Evolutionary conservation across 139 green algal species (phyloP).

Genomic region (Desmodesmus armatus): DNA sequence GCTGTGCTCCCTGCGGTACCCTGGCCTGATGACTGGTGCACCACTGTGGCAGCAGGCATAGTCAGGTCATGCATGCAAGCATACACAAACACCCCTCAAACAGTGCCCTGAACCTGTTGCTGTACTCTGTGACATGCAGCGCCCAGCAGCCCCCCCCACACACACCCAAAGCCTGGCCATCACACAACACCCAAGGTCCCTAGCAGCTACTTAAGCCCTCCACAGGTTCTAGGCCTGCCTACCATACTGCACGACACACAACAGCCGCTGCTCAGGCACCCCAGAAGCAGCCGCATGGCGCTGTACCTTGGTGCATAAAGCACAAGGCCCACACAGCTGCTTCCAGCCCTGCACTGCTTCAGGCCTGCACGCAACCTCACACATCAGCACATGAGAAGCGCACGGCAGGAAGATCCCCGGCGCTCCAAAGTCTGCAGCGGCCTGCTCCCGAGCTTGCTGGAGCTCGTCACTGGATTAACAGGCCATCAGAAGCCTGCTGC

Average conservation of each 20-base stretch:
- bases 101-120: too few species aligned
- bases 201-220: too few species aligned
- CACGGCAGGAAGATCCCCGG: neutral
- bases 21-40: too few species aligned
- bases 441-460: neutral
- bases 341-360: neutral
- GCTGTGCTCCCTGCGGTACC: too few species aligned
- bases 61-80: too few species aligned
- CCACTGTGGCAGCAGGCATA: too few species aligned
- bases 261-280: neutral
- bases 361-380: neutral
- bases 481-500: neutral
- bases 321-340: neutral
- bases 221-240: too few species aligned
- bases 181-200: too few species aligned
- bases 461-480: neutral
- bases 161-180: too few species aligned
- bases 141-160: too few species aligned
- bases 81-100: too few species aligned
- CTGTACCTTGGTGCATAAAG: neutral
- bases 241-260: neutral
- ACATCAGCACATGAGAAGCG: conserved; percentile 17
- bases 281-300: neutral
- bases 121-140: too few species aligned
- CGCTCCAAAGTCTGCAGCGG: neutral